Base-by-base conservation (phyloP, 345 rosid genomes). In the Toxicodendron radicans region DNA sequence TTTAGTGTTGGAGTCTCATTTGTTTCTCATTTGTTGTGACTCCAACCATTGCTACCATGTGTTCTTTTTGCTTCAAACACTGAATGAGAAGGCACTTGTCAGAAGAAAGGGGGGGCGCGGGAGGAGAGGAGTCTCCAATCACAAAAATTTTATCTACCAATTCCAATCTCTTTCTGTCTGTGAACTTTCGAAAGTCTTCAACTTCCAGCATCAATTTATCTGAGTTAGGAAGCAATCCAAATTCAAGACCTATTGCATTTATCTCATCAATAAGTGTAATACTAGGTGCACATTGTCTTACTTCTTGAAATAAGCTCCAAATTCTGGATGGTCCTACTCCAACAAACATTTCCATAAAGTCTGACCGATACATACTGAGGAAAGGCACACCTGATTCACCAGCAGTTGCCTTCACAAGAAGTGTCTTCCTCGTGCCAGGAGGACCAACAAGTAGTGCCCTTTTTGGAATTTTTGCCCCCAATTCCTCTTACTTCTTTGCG, bases 351-450 rank as follows among this genome's bases (percentile, higher is more conserved):
- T 83, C 88, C 80, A 87, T 81, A 65, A 87, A 87, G 75, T 85
- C 87, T 32, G 88, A 85, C 17, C 88, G 86, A 53, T 85, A 81
- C 52, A 85, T 81, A 20, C 83, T 79, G 21, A 87, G 72, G 70
- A 87, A 87, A 21, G 88, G 91, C 72, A 85, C 88, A 49, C 38
- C 84, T 18, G 84, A 83, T 70, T 85, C 88, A 66, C 87, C 82
- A 49, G 87, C 88, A 76, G 88, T 85, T 65, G 85, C 90, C 76
- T 87, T 87, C 1, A 84, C 88, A 64, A 87, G 85, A 75, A 84
- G 86, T 87, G n/a, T n/a, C 81, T 84, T 87, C 66, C 87, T 85
- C 8, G 87, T 87, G 48, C 91, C 88, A 65, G 85, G 87, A 62
- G 83, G 91, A n/a, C 91, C 87, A 0, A 81, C 88, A 24, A 83